Conservation (phyloP, 2,329 filamentous ascomycete genomes). For the Diatrype stigma region DNA sequence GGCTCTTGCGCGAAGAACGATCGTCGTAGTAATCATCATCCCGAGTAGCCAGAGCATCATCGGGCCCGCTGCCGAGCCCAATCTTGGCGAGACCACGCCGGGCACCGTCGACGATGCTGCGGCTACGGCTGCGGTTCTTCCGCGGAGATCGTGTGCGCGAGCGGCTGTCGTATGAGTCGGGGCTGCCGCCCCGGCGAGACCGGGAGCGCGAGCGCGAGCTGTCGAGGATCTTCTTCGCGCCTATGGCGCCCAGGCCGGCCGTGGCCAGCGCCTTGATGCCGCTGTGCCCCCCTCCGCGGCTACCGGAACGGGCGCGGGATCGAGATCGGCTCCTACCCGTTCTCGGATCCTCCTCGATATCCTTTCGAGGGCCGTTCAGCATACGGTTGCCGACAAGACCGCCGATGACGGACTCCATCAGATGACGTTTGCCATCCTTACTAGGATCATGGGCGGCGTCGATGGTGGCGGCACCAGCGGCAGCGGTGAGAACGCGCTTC, state of each 20-base stretch:
- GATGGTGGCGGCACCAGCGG: constrained; percentile 78
- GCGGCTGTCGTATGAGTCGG: constrained; percentile 43
- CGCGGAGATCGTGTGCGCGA: constrained; percentile 34
- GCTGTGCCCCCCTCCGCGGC: constrained; percentile 39
- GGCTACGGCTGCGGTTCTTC: constrained; percentile 52
- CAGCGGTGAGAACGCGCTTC: constrained; percentile 85
- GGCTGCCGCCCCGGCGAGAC: constrained; percentile 47
- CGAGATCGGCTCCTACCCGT: constrained; percentile 66
- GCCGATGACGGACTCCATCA: constrained; percentile 82
- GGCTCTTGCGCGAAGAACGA: constrained; percentile 33
- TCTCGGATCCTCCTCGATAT: constrained; percentile 56
- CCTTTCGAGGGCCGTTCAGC: constrained; percentile 71
- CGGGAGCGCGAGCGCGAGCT: constrained; percentile 47
- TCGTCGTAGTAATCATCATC: constrained; percentile 40
- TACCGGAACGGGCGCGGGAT: constrained; percentile 58
- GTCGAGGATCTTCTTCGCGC: constrained; percentile 56
- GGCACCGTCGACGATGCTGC: constrained; percentile 60
- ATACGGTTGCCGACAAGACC: constrained; percentile 82
- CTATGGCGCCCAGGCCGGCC: constrained; percentile 56
- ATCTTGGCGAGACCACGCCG: constrained; percentile 59
- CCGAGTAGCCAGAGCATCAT: constrained; percentile 28
- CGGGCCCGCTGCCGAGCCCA: constrained; percentile 51
- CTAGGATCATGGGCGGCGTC: constrained; percentile 70
- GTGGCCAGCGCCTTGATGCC: constrained; percentile 62
- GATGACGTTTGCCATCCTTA: constrained; percentile 75